Evolutionary conservation across 164 flowering plant species (phyloP), one percentile per base, ranked within the genome.

Genomic region (Macadamia tetraphylla): DNA sequence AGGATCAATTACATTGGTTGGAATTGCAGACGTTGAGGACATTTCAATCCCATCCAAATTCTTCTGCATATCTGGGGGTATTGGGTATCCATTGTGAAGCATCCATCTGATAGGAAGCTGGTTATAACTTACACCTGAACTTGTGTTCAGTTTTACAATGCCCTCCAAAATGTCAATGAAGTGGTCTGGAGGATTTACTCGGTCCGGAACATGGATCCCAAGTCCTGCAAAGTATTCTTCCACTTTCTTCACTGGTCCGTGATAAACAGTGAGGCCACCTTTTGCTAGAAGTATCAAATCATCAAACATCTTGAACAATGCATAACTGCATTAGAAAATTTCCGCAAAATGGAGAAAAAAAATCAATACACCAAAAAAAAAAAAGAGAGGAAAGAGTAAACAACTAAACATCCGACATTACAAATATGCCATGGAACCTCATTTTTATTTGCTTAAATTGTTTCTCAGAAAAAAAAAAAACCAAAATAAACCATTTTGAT

Each of bases 41-140:
- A 87, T 66, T 52, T 77, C 74, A 60, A 80, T 58, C 42, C 81
- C 86, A 40, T 81, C 78, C 58, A 76, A 79, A 71, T 49, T 70
- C n/a, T 74, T 70, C 72, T 82, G 83, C 97, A 94, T 86, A 67
- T 92, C 97, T 48, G 84, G 85, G 12, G 98, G 98, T 67, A 94
- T 83, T 32, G 83, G 82, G 67, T 94, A 94, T 43, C 97, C 95
- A 67, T 88, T 94, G 66, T 92, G 95, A 74, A 88, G 85, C 98
- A 94, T 90, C 98, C 98, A 94, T 81, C 89, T 84, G 30, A 92
- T 76, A 31, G 98, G 98, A 71, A 94, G 98, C 56, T 92, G 87
- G 73, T 83, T 83, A 59, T 67, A 65, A 60, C 66, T 81, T 49
- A 87, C 78, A 31, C 74, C 84, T 57, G 86, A 18, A 60, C 73